A percentile compares a stretch with the other conserved stretches of the same genome.
Evolutionary conservation across 176 grass and related monocot genomes (phyloP).

Genomic region (Zea luxurians): DNA sequence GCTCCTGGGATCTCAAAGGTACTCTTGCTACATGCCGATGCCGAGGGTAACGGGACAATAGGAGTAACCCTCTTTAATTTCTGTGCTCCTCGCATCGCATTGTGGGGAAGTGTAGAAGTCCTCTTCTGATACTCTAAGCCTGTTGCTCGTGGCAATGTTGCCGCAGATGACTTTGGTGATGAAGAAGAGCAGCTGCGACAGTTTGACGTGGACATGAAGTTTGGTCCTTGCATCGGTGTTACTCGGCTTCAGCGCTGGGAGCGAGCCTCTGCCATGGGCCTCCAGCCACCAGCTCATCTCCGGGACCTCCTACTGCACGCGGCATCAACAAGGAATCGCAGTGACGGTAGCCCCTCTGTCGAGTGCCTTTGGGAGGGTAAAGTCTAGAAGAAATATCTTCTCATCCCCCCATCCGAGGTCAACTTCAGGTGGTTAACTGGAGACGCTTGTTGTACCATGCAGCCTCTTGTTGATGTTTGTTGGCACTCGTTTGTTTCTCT

Average conservation of each 20-base stretch:
- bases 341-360: background rate
- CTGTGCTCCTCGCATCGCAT: background rate
- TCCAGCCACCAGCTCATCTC: conserved; percentile 52
- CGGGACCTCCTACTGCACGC: conserved; percentile 2
- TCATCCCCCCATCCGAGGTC: background rate
- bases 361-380: conserved; percentile 72
- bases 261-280: conserved; percentile 65
- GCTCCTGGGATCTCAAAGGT: conserved; percentile 44
- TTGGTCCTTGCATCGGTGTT: conserved; percentile 59
- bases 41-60: background rate
- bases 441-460: background rate
- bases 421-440: background rate
- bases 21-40: background rate
- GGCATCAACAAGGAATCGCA: background rate
- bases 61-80: background rate
- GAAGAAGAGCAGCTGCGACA: conserved; percentile 56
- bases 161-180: conserved; percentile 46
- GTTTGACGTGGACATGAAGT: conserved; percentile 66
- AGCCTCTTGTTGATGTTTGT: background rate
- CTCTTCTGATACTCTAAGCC: background rate
- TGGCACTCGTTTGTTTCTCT: background rate
- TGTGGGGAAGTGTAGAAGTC: background rate
- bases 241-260: conserved; percentile 61
- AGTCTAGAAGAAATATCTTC: conserved; percentile 33
- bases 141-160: background rate